Base-by-base conservation (phyloP, 306 rosid species). In the Lathyrus aphaca region DNA sequence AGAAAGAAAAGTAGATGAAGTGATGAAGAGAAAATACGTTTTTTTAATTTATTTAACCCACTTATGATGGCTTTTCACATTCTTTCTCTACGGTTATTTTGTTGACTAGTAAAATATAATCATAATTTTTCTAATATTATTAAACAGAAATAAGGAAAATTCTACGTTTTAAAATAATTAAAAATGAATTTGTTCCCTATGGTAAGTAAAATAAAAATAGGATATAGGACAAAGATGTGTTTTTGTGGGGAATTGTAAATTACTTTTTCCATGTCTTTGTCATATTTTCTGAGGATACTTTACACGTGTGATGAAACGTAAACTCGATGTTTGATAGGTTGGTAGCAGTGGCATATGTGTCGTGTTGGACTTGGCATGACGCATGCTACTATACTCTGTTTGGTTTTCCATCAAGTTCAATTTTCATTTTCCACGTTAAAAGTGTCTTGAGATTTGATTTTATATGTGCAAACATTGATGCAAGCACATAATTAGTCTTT, bases 291-390 rank as follows among this genome's bases (percentile, higher is more conserved):
- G 42, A 49, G n/a, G 18, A 44, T 11, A 10, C 18, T 16, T 17
- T 65, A 17, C 66, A 64, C 72, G 56, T 74, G 72, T 73, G 65
- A 37, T 64, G 12, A 46, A 29, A 74, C 15, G 54, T 74, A 13
- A 55, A 32, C 15, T 66, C 10, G 0, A 29, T 21, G 21, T 46
- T 32, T 27, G 39, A 15, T 38, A 73, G 46, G 45, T 66, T 68
- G 57, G 50, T 25, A 63, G 12, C 10, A 4, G 18, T 53, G 65
- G 45, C 21, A 13, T 11, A 12, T 40, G 16, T 13, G 66, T 40
- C 65, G 11, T 44, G 70, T 23, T 10, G 35, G 37, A 15, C 55
- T 42, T 54, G 23, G 53, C 74, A 21, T 19, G n/a, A 56, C 39
- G 39, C 62, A 25, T 9, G 14, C 29, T 48, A 15, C 25, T 23